A percentile compares a stretch with the other conserved stretches of the same genome.
Evolutionary conservation across 768 basidiomycete species (phyloP).

Genomic region (Russula olivacea): DNA sequence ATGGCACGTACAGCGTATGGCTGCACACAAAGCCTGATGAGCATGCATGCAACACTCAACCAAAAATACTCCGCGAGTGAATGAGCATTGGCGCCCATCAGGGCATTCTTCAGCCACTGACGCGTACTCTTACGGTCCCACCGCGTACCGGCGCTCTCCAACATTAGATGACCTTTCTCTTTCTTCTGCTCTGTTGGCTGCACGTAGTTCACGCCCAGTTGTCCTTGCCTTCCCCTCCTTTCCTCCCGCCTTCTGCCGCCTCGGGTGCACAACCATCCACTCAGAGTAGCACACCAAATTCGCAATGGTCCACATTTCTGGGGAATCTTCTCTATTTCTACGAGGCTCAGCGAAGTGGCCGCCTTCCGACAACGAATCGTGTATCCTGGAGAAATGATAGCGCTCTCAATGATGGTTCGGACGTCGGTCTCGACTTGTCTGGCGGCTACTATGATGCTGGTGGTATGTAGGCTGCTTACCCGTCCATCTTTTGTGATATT

Average conservation of each 20-base stretch:
- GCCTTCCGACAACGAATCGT: conserved; percentile 58
- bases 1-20: no score
- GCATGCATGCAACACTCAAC: no score
- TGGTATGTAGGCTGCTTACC: conserved; percentile 40
- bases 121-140: no score
- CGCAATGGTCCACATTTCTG: conserved; percentile 77
- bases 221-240: conserved; percentile 58
- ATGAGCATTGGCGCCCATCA: no score
- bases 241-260: conserved; percentile 53
- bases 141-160: background rate
- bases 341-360: conserved; percentile 84
- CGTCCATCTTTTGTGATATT: background rate
- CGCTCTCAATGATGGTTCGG: conserved; percentile 66
- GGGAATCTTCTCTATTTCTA: conserved; percentile 85
- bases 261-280: conserved; percentile 48
- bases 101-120: no score
- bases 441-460: conserved; percentile 95
- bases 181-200: conserved; percentile 23
- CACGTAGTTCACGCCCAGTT: conserved; percentile 47
- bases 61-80: no score
- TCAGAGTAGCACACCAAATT: conserved; percentile 44
- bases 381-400: conserved; percentile 87
- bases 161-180: background rate
- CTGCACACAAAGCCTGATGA: no score
- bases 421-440: conserved; percentile 65